These are phyloP conservation scores for Pythium myriotylum DNA, from an alignment of 352 stramenopile species.

Conservation along the genomic window DNA sequence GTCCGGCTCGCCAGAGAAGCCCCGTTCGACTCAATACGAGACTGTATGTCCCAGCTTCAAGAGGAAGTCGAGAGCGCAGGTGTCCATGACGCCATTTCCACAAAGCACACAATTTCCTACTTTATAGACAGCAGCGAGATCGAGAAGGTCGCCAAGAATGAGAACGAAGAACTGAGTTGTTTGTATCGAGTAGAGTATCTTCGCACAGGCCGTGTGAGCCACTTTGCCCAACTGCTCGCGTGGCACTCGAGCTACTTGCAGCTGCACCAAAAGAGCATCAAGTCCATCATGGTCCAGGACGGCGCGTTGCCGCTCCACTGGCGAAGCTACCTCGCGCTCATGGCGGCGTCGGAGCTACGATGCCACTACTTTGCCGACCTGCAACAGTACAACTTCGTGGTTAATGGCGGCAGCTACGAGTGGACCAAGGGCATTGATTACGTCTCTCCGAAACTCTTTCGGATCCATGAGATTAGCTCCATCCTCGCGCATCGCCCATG, in stretches of 20 bases:
- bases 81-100: neutral
- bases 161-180: constrained; percentile 51
- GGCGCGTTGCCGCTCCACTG: constrained; percentile 79
- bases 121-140: constrained; percentile 58
- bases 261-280: constrained; percentile 66
- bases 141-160: constrained; percentile 31
- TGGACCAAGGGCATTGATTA: constrained; percentile 88
- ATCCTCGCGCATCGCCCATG: constrained; percentile 85
- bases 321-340: constrained; percentile 85
- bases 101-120: constrained; percentile 41
- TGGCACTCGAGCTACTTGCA: constrained; percentile 82
- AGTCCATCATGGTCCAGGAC: constrained; percentile 75
- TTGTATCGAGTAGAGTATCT: constrained; percentile 69
- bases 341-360: constrained; percentile 74
- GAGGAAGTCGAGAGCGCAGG: constrained; percentile 39
- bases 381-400: constrained; percentile 84
- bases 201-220: constrained; percentile 68
- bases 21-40: constrained; percentile 68
- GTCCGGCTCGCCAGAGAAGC: constrained; percentile 64
- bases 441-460: constrained; percentile 80
- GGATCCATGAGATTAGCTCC: constrained; percentile 80
- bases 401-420: constrained; percentile 75
- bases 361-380: constrained; percentile 83
- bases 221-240: constrained; percentile 74
- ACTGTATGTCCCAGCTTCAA: constrained; percentile 50